Conservation (phyloP, 345 rosid species). For the Cardiospermum halicacabum region DNA sequence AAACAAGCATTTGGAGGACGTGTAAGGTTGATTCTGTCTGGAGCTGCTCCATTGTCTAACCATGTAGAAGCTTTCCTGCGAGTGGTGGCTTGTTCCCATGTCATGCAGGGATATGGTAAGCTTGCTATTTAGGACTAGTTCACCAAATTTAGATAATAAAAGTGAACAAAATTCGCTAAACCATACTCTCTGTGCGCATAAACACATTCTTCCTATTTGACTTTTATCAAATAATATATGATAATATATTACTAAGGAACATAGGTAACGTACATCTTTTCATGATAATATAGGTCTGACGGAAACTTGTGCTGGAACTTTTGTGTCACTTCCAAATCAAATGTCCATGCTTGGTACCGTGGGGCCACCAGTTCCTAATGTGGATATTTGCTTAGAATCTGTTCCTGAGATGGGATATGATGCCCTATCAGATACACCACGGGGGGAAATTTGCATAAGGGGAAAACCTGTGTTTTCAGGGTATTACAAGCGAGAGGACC, state of each 20-base stretch:
- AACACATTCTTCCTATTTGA: background rate
- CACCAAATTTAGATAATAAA: background rate
- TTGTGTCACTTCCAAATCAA: constrained; percentile 83
- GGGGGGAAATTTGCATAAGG: constrained; percentile 84
- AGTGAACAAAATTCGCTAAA: background rate
- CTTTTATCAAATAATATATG: too few relatives aligned
- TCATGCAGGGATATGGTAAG: constrained; percentile 97
- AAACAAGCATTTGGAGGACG: constrained; percentile 91
- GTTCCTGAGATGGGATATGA: constrained; percentile 97
- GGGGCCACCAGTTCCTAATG: constrained; percentile 96
- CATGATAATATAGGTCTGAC: constrained; percentile 61
- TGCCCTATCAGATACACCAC: constrained; percentile 74
- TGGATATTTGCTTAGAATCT: constrained; percentile 82
- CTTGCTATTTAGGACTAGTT: constrained; percentile 10
- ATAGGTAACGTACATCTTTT: constrained; percentile 7
- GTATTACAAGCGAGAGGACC: constrained; percentile 87
- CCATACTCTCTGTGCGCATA: background rate
- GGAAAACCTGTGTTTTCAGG: constrained; percentile 82
- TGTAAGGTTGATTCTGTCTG: constrained; percentile 83
- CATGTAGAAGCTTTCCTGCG: constrained; percentile 87
- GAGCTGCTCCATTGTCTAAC: constrained; percentile 89
- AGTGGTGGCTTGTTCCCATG: constrained; percentile 94
- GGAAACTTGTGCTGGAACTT: constrained; percentile 92
- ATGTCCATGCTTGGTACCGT: constrained; percentile 81
- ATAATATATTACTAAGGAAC: too few relatives aligned